Conservation (phyloP, 768 basidiomycete genomes). For the Boletus reticulatus region DNA sequence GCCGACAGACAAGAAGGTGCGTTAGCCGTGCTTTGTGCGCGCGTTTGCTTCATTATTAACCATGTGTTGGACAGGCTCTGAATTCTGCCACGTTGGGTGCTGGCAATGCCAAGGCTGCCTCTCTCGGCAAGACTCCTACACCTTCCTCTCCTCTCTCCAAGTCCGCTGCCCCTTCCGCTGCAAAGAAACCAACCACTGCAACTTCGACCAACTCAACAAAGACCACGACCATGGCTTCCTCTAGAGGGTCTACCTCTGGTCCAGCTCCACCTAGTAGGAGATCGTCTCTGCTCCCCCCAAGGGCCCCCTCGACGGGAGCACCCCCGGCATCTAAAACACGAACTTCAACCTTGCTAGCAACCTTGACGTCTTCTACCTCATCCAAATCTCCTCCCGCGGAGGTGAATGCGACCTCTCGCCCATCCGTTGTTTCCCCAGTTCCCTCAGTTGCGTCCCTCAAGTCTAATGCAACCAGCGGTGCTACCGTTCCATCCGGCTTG, state of each 20-base stretch:
- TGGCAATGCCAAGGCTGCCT: conserved; percentile 47
- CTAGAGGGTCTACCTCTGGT: conserved; percentile 27
- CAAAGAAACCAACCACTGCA: conserved; percentile 29
- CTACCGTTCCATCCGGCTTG: conserved; percentile 24
- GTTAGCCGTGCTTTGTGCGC: conserved; percentile 22
- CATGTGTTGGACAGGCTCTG: conserved; percentile 47
- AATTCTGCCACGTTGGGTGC: conserved; percentile 65
- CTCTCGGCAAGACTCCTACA: conserved; percentile 41
- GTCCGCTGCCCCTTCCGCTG: conserved; percentile 27
- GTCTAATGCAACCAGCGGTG: conserved; percentile 34
- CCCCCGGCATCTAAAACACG: conserved; percentile 39
- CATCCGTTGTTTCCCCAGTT: conserved; percentile 56
- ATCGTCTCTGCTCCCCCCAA: conserved; percentile 32
- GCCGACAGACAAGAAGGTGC: conserved; percentile 68
- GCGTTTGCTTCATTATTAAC: conserved; percentile 25
- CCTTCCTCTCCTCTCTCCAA: conserved; percentile 33
- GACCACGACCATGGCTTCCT: conserved; percentile 31
- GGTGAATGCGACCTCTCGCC: conserved; percentile 35
- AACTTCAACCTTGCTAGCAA: conserved; percentile 26
- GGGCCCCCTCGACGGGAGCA: conserved; percentile 38
- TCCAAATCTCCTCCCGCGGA: conserved; percentile 21
- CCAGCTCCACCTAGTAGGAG: conserved; percentile 34
- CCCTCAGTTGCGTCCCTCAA: conserved; percentile 49
- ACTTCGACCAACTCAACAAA: conserved; percentile 34
- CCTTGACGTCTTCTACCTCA: conserved; percentile 23